A percentile compares a stretch with the other conserved stretches of the same genome.
Evolutionary conservation across 164 flowering plant genomes (phyloP).

Genomic region (Macadamia integrifolia): DNA sequence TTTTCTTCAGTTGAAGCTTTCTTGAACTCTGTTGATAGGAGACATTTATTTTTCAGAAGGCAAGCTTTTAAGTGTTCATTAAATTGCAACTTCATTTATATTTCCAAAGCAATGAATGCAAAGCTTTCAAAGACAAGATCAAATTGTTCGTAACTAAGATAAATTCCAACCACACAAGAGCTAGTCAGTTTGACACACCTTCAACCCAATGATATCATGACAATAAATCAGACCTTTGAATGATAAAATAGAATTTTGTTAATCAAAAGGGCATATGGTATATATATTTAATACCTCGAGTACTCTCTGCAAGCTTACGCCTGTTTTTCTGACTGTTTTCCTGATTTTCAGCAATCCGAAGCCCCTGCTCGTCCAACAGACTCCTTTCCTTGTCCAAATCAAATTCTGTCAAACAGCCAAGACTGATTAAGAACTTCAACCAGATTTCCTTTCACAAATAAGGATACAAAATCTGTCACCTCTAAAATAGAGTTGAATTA

Average conservation of each 20-base stretch:
- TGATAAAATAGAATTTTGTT: not conserved
- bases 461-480: too few species aligned
- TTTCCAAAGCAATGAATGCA: not conserved
- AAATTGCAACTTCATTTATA: not conserved
- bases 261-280: not conserved
- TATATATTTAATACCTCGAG: conserved; percentile 57
- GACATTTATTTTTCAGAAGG: not conserved
- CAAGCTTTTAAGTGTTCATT: not conserved
- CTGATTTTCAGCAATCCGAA: conserved; percentile 94
- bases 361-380: conserved; percentile 90
- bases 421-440: not conserved
- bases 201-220: not conserved
- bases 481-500: not conserved
- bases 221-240: not conserved
- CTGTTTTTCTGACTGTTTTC: conserved; percentile 96
- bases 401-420: conserved; percentile 50
- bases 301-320: conserved; percentile 94
- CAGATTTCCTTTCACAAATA: not conserved
- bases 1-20: conserved; percentile 91
- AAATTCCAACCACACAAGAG: not conserved
- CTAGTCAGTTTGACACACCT: not conserved
- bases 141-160: not conserved
- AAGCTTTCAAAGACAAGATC: not conserved
- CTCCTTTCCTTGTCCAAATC: conserved; percentile 92
- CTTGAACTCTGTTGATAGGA: conserved; percentile 67